phyloP scores from a whole-genome alignment of 257 asterid genomes.

The Solanum tarijense region DNA sequence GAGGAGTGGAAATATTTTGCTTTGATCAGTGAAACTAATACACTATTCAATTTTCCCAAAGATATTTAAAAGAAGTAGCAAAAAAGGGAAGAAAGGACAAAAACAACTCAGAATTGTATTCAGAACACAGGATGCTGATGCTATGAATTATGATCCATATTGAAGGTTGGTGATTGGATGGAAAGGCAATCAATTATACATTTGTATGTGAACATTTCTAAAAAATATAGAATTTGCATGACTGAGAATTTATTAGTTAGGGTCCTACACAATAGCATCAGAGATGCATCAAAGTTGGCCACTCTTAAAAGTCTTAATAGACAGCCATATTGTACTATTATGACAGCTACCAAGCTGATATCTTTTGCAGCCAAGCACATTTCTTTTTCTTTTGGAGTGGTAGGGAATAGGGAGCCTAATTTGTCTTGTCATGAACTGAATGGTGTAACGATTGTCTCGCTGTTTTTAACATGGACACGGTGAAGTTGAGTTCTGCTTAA shows the following conservation, averaged over 20 bases:
- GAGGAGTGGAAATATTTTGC: neutral
- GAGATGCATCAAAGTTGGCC: neutral
- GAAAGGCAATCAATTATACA: neutral
- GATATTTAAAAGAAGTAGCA: neutral
- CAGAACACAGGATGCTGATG: neutral
- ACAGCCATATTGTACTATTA: neutral
- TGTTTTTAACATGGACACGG: neutral
- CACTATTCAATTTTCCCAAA: neutral
- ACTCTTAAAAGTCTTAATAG: neutral
- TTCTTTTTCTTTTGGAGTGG: neutral
- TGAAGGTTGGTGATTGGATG: slow-evolving; percentile 6
- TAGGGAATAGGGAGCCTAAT: neutral
- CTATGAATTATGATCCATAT: neutral
- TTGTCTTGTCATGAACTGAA: neutral
- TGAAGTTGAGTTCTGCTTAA: neutral
- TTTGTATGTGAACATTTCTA: neutral
- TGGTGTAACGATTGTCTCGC: neutral
- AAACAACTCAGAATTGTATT: neutral
- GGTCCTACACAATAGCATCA: slow-evolving; percentile 9
- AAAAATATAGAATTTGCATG: neutral
- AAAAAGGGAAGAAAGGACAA: neutral
- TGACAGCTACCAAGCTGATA: neutral
- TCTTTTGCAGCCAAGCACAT: neutral
- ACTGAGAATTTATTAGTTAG: slow-evolving; percentile 14
- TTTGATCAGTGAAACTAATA: neutral